Conservation (phyloP, 1,139 yeast genomes). For the Hanseniaspora uvarum region DNA sequence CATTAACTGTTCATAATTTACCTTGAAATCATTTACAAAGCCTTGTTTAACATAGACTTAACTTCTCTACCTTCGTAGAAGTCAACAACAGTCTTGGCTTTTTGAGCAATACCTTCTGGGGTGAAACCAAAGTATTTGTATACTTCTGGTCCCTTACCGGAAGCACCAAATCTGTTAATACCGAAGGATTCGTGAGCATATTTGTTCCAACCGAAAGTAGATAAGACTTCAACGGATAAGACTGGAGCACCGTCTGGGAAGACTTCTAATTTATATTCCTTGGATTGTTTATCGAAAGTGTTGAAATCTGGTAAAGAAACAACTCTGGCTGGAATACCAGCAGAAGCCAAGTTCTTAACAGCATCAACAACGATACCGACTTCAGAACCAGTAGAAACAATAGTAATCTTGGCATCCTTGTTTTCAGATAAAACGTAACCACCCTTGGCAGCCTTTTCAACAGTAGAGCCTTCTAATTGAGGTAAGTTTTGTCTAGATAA, state of each 20-base stretch:
- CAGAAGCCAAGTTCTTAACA: conserved; percentile 52
- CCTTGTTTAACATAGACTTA: conserved; percentile 68
- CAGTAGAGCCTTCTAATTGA: conserved; percentile 83
- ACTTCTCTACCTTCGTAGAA: conserved; percentile 73
- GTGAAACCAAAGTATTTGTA: conserved; percentile 85
- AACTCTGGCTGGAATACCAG: conserved; percentile 68
- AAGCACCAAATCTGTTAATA: conserved; percentile 92
- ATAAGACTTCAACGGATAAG: conserved; percentile 86
- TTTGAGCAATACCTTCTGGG: conserved; percentile 82
- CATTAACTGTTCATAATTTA: conserved; percentile 28
- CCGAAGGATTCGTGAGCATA: conserved; percentile 97
- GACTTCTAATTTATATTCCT: conserved; percentile 70
- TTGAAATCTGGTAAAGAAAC: conserved; percentile 90
- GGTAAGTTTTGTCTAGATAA: conserved; percentile 96
- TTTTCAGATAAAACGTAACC: conserved; percentile 70
- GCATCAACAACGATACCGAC: conserved; percentile 77
- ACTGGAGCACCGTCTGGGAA: conserved; percentile 93
- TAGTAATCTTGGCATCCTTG: conserved; percentile 44
- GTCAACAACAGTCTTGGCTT: conserved; percentile 69
- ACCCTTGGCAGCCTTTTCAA: conserved; percentile 91
- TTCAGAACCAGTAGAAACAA: conserved; percentile 94
- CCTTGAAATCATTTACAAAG: conserved; percentile 42
- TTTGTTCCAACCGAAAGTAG: conserved; percentile 87
- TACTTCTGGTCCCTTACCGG: conserved; percentile 79
- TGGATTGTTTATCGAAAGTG: conserved; percentile 77